A percentile compares a stretch with the other conserved stretches of the same genome.
phyloP scores from a whole-genome alignment of 2,329 filamentous ascomycete species.

The Aureobasidium sp. region DNA sequence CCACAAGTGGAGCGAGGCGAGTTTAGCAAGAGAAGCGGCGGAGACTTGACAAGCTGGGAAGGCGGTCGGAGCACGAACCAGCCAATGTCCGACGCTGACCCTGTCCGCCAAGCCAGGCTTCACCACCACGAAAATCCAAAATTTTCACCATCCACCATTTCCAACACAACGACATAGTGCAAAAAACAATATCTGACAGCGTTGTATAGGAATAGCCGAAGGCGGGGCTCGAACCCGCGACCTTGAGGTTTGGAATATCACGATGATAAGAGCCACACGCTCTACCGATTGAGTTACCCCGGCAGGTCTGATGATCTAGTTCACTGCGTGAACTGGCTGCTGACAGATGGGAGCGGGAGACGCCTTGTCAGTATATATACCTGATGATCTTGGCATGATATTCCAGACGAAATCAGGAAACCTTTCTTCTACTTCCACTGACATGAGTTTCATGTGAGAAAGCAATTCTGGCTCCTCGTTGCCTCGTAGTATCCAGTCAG shows the following conservation, averaged over 20 bases:
- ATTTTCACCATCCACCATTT: background rate
- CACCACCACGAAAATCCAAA: background rate
- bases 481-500: too few species aligned
- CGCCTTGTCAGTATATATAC: background rate
- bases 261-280: conserved; percentile 38
- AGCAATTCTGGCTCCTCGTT: too few species aligned
- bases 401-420: too few species aligned
- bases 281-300: conserved; percentile 44
- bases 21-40: too few species aligned
- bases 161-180: background rate
- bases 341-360: background rate
- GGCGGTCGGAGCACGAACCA: too few species aligned
- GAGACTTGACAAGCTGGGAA: too few species aligned
- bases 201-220: background rate
- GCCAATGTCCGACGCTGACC: background rate
- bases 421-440: too few species aligned
- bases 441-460: too few species aligned
- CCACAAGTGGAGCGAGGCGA: too few species aligned
- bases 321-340: conserved; percentile 3
- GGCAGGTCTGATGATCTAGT: conserved; percentile 22
- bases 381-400: too few species aligned
- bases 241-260: conserved; percentile 19
- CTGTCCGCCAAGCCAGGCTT: background rate
- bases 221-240: conserved; percentile 14
- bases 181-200: background rate